Evolutionary conservation across 768 basidiomycete species (phyloP).

Genomic region (Agrocybe pediades): DNA sequence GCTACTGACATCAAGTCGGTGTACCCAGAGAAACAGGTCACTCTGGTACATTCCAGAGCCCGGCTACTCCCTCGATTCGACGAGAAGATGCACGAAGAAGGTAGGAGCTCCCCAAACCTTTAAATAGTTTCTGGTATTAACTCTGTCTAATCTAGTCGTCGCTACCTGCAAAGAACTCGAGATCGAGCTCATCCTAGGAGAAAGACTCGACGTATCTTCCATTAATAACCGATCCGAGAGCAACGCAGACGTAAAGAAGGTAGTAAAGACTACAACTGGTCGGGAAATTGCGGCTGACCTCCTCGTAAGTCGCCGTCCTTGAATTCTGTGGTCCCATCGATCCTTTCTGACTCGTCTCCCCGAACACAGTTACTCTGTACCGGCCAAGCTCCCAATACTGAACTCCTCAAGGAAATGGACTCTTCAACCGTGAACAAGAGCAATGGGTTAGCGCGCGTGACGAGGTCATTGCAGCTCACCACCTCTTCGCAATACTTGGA

Average conservation of each 20-base stretch:
- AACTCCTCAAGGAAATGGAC: conserved; percentile 44
- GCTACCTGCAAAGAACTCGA: conserved; percentile 40
- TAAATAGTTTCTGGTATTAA: no score
- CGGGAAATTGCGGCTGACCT: conserved; percentile 55
- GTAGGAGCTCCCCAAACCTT: conserved; percentile 27
- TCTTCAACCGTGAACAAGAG: conserved; percentile 36
- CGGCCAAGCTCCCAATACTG: conserved; percentile 61
- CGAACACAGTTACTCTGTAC: conserved; percentile 57
- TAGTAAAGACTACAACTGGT: conserved; percentile 51
- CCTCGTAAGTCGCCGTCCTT: conserved; percentile 37
- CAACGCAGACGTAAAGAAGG: conserved; percentile 27
- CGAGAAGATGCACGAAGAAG: conserved; percentile 50
- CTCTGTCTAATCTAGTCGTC: conserved; percentile 27
- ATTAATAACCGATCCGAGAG: conserved; percentile 25
- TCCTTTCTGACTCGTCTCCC: not conserved
- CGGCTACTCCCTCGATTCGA: conserved; percentile 59
- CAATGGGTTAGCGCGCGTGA: conserved; percentile 47
- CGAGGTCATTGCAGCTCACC: conserved; percentile 56
- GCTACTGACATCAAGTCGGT: conserved; percentile 62
- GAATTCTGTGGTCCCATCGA: not conserved
- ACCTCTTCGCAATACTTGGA: no score
- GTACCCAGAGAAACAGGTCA: conserved; percentile 53
- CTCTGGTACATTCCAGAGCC: conserved; percentile 59
- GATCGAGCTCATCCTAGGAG: conserved; percentile 55
- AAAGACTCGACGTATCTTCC: conserved; percentile 49